Conservation (phyloP, 306 rosid species). For the Fragaria nilgerrensis region DNA sequence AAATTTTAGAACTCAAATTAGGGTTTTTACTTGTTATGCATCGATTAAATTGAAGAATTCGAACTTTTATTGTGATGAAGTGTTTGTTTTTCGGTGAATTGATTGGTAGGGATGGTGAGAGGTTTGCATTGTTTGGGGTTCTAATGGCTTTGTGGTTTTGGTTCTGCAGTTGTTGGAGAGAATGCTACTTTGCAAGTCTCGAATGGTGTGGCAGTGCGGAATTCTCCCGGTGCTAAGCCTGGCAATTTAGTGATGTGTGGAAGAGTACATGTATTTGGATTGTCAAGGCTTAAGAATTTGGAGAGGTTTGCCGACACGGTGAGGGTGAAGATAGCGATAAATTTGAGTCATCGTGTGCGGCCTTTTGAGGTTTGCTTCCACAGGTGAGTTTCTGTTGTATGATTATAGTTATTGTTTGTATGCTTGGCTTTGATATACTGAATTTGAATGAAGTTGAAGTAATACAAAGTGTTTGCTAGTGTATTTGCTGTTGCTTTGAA, state of each 20-base stretch:
- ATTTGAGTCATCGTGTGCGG: conserved; percentile 36
- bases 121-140: background rate
- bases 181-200: conserved; percentile 51
- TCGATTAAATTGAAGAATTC: background rate
- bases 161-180: conserved; percentile 49
- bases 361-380: conserved; percentile 78
- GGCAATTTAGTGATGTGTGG: conserved; percentile 56
- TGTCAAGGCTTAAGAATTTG: conserved; percentile 61
- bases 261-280: conserved; percentile 64
- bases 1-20: background rate
- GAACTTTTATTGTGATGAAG: background rate
- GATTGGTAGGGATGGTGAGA: background rate
- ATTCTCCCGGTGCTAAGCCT: conserved; percentile 65
- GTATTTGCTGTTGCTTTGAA: background rate
- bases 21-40: background rate
- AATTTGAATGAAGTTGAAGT: background rate
- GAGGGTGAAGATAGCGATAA: conserved; percentile 55
- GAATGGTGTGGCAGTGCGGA: conserved; percentile 49
- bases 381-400: conserved; percentile 47
- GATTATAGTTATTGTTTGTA: background rate
- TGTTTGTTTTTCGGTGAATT: background rate
- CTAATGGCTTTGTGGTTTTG: background rate
- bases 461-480: background rate
- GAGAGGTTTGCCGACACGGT: conserved; percentile 55
- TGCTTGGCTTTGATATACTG: background rate